Percentiles rank a stretch among this genome's conserved stretches.
Conservation (phyloP, 164 flowering plant genomes). For the Chloranthus sessilifolius region DNA sequence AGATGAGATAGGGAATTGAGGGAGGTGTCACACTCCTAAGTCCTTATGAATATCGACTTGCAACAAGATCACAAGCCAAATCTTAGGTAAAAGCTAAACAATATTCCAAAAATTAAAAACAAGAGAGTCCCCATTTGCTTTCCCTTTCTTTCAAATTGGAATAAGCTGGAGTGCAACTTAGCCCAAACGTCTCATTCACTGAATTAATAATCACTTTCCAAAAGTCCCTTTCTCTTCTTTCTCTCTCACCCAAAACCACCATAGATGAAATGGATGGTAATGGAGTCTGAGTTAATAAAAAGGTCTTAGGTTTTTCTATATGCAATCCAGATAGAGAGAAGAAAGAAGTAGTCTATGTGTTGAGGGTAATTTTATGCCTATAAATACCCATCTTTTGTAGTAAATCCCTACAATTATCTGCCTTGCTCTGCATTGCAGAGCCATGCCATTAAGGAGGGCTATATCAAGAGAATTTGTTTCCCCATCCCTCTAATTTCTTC, state of each 20-base stretch:
- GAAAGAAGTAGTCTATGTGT: neutral
- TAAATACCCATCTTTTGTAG: conserved; percentile 27
- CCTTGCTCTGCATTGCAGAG: conserved; percentile 21
- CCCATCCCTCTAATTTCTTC: neutral
- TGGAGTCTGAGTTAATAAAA: conserved; percentile 17
- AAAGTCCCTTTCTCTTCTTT: conserved; percentile 22
- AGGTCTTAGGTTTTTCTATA: conserved; percentile 1
- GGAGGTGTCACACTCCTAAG: neutral
- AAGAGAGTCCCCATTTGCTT: neutral
- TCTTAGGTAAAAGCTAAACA: conserved; percentile 4
- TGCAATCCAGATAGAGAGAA: conserved; percentile 4
- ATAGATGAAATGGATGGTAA: conserved; percentile 17
- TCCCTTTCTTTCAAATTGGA: too few species aligned
- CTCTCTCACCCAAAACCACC: conserved; percentile 12
- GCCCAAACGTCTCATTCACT: conserved; percentile 17
- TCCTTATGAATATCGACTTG: neutral
- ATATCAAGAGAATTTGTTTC: conserved; percentile 7
- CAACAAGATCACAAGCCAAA: conserved; percentile 1
- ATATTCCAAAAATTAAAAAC: conserved; percentile 7
- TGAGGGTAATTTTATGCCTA: conserved; percentile 23
- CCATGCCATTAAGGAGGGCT: conserved; percentile 10
- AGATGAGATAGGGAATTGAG: neutral
- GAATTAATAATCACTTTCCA: conserved; percentile 24
- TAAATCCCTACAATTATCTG: conserved; percentile 37
- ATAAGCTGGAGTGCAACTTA: conserved; percentile 17